Conservation (phyloP, 2,329 filamentous ascomycete species). For the Salinomyces thailandicus region DNA sequence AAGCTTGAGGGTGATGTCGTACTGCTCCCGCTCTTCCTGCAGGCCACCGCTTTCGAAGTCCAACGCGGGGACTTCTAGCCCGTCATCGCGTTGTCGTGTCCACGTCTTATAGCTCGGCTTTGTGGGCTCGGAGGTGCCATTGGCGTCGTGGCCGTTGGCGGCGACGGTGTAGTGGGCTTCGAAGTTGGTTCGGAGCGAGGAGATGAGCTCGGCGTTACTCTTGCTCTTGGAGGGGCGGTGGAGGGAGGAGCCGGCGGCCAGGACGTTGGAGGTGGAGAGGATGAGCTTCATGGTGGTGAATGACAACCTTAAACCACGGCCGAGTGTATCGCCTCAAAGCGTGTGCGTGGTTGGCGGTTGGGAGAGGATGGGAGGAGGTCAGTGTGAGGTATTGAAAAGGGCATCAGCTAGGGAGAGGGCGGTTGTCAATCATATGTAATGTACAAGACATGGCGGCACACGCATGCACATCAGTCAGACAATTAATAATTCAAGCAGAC, state of each 20-base stretch:
- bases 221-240: conserved; percentile 66
- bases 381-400: too few relatives aligned
- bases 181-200: conserved; percentile 78
- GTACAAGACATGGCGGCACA: too few relatives aligned
- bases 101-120: conserved; percentile 44
- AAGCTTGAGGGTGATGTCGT: conserved; percentile 91
- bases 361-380: too few relatives aligned
- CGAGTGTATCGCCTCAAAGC: too few relatives aligned
- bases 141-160: conserved; percentile 10
- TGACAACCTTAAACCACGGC: too few relatives aligned
- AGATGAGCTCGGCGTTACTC: conserved; percentile 87
- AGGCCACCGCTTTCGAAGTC: conserved; percentile 62
- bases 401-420: too few relatives aligned
- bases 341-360: too few relatives aligned
- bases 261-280: conserved; percentile 81
- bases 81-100: conserved; percentile 56
- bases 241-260: conserved; percentile 73
- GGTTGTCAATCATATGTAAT: too few relatives aligned
- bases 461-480: too few relatives aligned
- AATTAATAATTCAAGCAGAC: too few relatives aligned
- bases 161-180: conserved; percentile 15
- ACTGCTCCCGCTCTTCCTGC: conserved; percentile 69
- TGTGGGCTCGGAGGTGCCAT: conserved; percentile 7
- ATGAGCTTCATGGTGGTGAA: conserved; percentile 61
- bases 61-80: conserved; percentile 55